Conservation (phyloP, 2,329 filamentous ascomycete genomes). For the Pseudonectria foliicola region DNA sequence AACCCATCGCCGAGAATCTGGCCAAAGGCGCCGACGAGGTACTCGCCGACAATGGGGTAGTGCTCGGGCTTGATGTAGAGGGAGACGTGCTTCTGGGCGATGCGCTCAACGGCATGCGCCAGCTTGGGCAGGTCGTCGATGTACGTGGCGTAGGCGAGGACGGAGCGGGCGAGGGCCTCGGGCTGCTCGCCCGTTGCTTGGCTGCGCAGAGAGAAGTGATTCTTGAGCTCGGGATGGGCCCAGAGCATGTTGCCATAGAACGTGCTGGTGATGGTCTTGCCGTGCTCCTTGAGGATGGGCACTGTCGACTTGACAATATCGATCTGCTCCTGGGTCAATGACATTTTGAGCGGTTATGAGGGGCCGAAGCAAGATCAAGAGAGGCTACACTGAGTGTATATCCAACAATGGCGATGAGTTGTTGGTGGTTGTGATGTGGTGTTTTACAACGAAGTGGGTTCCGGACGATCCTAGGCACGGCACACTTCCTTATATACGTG, state of each 20-base stretch:
- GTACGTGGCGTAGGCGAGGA: slow-evolving; percentile 66
- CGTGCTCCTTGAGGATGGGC: slow-evolving; percentile 63
- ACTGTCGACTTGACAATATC: slow-evolving; percentile 70
- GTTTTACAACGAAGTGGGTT: too few relatives aligned
- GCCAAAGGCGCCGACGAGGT: slow-evolving; percentile 61
- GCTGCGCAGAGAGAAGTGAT: slow-evolving; percentile 64
- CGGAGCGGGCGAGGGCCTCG: slow-evolving; percentile 59
- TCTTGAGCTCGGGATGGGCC: slow-evolving; percentile 57
- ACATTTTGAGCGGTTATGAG: slow-evolving; percentile 24
- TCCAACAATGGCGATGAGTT: too few relatives aligned
- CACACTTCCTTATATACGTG: too few relatives aligned
- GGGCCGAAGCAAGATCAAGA: too few relatives aligned
- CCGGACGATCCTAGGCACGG: too few relatives aligned
- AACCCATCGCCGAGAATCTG: slow-evolving; percentile 60
- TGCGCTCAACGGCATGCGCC: slow-evolving; percentile 52
- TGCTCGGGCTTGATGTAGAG: slow-evolving; percentile 63
- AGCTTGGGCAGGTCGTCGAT: slow-evolving; percentile 63
- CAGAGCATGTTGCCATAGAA: slow-evolving; percentile 66
- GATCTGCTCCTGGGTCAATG: slow-evolving; percentile 57
- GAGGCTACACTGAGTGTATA: too few relatives aligned
- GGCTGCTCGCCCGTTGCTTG: slow-evolving; percentile 63
- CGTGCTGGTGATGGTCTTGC: slow-evolving; percentile 58
- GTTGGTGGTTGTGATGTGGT: too few relatives aligned
- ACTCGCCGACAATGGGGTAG: slow-evolving; percentile 62
- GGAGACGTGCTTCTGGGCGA: slow-evolving; percentile 69